Evolutionary conservation across 148 eudicot genomes (phyloP), one percentile per base, ranked within the genome.

Genomic region (Pouteria glomerata): DNA sequence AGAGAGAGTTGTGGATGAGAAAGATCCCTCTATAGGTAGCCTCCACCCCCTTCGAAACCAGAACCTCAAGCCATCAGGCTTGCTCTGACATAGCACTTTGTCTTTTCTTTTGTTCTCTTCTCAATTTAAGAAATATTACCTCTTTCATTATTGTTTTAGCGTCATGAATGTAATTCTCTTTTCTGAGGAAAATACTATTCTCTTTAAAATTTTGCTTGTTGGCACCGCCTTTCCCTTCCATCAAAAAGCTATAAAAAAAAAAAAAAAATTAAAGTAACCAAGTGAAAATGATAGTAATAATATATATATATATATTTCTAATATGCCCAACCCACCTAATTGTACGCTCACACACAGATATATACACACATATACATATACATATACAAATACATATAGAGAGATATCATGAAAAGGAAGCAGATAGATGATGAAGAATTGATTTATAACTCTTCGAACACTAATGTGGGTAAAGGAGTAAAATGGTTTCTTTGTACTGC

Each of bases 61-160:
- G 5, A 39, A 39, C 44, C 44, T 47, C 19, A 73, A 70, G 73
- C 68, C 77, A 74, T 63, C 77, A 78, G 58, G 76, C 71, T 73
- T 79, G 64, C 18, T 77, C 76, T 77, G 83, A 77, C 79, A 79
- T 82, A 74, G 71, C 70, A 63, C 24, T 85, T 85, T 85, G 88
- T 85, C 88, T 72, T 77, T 76, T 85, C 81, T 78, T 72, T 79
- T 79, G 85, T 79, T 76, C 44, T 56, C 78, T 74, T 79, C 69
- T 66, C 33, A 45, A 58, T 55, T 51, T 39, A 14, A 48, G 63
- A 70, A 79, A 70, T 74, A 55, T 72, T 63, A 74, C 71, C 66
- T 45, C 37, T 57, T 48, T 42, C 73, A 47, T 68, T 59, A 53
- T 50, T 60, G 78, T 14, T 23, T 68, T 56, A 66, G 71, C 77